Percentiles rank a stretch among this genome's conserved stretches.
These are phyloP conservation scores for Graphilbum ipis-grandicollis DNA, from an alignment of 2,329 filamentous ascomycete species.

Conservation along the genomic window DNA sequence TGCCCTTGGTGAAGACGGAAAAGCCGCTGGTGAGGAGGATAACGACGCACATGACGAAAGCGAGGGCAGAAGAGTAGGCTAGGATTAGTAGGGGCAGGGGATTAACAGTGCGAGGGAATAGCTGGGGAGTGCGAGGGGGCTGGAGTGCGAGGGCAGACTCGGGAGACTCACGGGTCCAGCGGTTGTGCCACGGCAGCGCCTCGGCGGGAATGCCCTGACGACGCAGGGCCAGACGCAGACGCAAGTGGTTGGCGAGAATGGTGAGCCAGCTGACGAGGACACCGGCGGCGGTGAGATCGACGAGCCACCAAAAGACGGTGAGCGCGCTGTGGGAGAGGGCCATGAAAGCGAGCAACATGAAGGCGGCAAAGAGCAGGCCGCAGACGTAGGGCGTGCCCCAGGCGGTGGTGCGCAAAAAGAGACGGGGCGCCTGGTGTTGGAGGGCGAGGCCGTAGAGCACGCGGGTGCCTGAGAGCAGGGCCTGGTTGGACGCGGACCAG, in stretches of 20 bases:
- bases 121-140: neutral
- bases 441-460: conserved; percentile 42
- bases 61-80: conserved; percentile 22
- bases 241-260: conserved; percentile 46
- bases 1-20: conserved; percentile 38
- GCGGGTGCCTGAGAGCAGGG: conserved; percentile 40
- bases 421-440: conserved; percentile 37
- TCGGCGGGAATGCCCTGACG: conserved; percentile 31
- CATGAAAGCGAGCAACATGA: conserved; percentile 42
- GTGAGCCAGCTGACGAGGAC: conserved; percentile 56
- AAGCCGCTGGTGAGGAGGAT: conserved; percentile 55
- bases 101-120: conserved; percentile 11
- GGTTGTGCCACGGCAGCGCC: conserved; percentile 44
- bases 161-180: conserved; percentile 38
- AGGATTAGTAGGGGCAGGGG: conserved; percentile 9
- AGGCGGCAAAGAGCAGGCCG: conserved; percentile 22
- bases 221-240: conserved; percentile 32
- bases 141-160: neutral
- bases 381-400: conserved; percentile 40
- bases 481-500: conserved; percentile 52
- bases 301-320: conserved; percentile 53
- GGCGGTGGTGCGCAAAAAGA: conserved; percentile 34
- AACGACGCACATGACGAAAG: conserved; percentile 18
- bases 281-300: conserved; percentile 52
- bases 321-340: conserved; percentile 35